Evolutionary conservation across 176 grass and related monocot genomes (phyloP), one percentile per base, ranked within the genome.

Genomic region (Echinochloa phyllopogon): DNA sequence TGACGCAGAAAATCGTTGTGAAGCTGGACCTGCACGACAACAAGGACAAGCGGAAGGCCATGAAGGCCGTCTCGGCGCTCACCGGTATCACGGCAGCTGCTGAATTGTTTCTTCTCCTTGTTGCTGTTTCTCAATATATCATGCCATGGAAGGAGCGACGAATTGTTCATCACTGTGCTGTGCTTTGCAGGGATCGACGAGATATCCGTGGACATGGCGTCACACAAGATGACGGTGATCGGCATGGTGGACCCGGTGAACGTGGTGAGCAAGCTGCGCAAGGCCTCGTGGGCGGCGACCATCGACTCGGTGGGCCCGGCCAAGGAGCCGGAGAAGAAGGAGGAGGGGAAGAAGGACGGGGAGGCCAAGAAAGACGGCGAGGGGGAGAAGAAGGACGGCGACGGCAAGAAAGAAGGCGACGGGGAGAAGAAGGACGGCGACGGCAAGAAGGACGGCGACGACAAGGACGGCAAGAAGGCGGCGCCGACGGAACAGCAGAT

Each of bases 241-340:
- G 95, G 95, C 63, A 82, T 79, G 75, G 92, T 89, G 41, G 95
- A 98, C 47, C 90, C 95, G 1, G 92, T 98, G 59, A 42, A 74
- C 17, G 86, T 98, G 78, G 87, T 94, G 82, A 94, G 84, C 89
- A 98, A 91, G 84, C 89, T 98, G 67, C 85, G 95, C 44, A 98
- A 98, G 84, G 79, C 79, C 0, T 78, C 75, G 36, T 98, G 84
- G 88, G 44, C 66, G 12, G 88, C 90, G 59, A 72, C 48, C 53
- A 86, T 94, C 50, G 86, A 84, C 37, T 89, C 81, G 0, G 74
- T 97, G 18, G 92, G 92, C 37, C 92, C 92, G 12, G 90, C 82
- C 42, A 93, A 98, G 85, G 90, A 91, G 85, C 90, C 89, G 3
- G 94, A 94, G 91, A 93, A 93, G 75, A 88, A 95, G 18, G 90